Evolutionary conservation across 2,329 filamentous ascomycete genomes (phyloP), one percentile per base, ranked within the genome.

Genomic region (Microcyclosporella mali): DNA sequence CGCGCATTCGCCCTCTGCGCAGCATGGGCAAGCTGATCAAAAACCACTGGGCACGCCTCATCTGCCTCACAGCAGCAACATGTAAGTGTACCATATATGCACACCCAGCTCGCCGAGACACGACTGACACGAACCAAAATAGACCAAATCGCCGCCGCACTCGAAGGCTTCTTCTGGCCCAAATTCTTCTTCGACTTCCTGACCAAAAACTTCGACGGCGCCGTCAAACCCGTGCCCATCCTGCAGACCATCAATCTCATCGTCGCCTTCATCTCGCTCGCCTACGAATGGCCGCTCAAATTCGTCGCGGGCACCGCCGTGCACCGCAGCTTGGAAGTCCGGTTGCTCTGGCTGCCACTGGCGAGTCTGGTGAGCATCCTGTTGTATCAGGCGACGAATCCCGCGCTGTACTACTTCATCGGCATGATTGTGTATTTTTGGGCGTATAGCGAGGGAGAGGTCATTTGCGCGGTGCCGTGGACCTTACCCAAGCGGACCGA

Each of bases 131-230:
- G n/a, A 37, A 15, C 15, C 25, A n/a, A 15, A 35, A 21, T 60
- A 95, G 88, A 95, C 66, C 92, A 98, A 78, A 68, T 95, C 51
- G 81, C 74, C 47, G 88, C 88, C 47, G 82, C 84, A 12, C 70
- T 98, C 43, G 79, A 94, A 70, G 82, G 79, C 60, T 95, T 92
- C 76, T 90, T 98, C 78, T 98, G 89, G 88, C 92, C 92, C 54
- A 98, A 98, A 67, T 84, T 98, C 62, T 94, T 98, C 70, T 98
- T 86, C 84, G 92, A 98, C 68, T 95, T 95, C 66, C 70, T 92
- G 53, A 95, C 90, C 47, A 88, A 87, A 61, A 88, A 87, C 57
- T 81, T 98, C 56, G 87, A 98, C 62, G 75, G 72, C 42, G 85
- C 84, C 37, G 87, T 97, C 49, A 88, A 85, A 59, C 90, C 90